Percentiles rank a stretch among this genome's conserved stretches.
phyloP scores from a whole-genome alignment of 441 rosid species.

The Theobroma grandiflorum region DNA sequence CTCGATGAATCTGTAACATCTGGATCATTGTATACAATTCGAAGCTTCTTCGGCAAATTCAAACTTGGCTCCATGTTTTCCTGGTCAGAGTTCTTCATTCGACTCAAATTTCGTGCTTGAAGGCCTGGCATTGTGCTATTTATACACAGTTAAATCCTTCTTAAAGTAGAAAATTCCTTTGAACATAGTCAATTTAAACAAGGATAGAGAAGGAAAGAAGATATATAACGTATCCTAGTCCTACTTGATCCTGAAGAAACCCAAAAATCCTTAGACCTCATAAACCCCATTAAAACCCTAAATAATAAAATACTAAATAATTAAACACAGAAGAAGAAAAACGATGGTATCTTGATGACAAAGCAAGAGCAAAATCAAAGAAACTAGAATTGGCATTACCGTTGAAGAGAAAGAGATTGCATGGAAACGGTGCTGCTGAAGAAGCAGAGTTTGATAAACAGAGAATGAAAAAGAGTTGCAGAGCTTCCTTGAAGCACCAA shows the following conservation, averaged over 20 bases:
- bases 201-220: not conserved
- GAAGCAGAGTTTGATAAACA: too few species aligned
- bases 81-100: conserved; percentile 26
- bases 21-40: conserved; percentile 53
- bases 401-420: too few species aligned
- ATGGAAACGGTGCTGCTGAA: too few species aligned
- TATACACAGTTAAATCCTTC: too few species aligned
- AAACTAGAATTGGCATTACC: too few species aligned
- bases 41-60: conserved; percentile 38
- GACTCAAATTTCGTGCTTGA: not conserved
- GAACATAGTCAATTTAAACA: too few species aligned
- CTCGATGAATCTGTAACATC: conserved; percentile 57
- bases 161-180: too few species aligned
- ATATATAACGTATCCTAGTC: not conserved
- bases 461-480: too few species aligned
- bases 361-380: too few species aligned
- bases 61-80: conserved; percentile 19
- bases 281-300: conserved; percentile 12
- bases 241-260: not conserved
- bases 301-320: not conserved
- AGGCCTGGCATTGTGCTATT: not conserved
- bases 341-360: too few species aligned
- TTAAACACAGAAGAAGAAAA: too few species aligned
- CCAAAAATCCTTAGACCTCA: not conserved
- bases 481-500: too few species aligned